Conservation (phyloP, 495 filamentous ascomycete genomes). For the Penicillium maclennaniae region DNA sequence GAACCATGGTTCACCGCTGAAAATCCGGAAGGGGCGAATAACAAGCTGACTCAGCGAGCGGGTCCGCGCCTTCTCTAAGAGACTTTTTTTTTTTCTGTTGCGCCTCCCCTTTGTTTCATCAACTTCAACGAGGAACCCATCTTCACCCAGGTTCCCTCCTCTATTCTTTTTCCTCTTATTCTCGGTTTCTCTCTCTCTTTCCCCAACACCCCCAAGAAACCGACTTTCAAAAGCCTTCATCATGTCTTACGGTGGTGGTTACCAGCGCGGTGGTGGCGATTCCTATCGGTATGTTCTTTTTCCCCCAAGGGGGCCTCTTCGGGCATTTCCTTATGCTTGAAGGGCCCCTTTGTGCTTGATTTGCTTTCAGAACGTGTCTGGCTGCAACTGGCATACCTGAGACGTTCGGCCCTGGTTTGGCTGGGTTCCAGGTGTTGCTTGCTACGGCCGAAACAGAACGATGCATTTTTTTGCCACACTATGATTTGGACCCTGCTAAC, state of each 20-base stretch:
- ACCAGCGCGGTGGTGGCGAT: conserved; percentile 42
- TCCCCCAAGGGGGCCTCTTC: not conserved
- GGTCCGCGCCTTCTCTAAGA: conserved; percentile 15
- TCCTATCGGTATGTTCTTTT: conserved; percentile 41
- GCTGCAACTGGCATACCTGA: not conserved
- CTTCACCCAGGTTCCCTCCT: conserved; percentile 14
- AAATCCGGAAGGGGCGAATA: not conserved
- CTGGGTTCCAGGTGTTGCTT: not conserved
- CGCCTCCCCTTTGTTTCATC: conserved; percentile 27
- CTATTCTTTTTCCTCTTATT: conserved; percentile 19
- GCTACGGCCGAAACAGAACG: not conserved
- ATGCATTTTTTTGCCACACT: not conserved
- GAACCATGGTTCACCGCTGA: not conserved
- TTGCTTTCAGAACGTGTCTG: not conserved
- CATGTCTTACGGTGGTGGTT: conserved; percentile 78
- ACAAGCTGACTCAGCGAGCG: conserved; percentile 1
- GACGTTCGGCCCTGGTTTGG: not conserved
- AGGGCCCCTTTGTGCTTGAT: not conserved
- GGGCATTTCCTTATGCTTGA: not conserved
- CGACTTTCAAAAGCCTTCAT: conserved; percentile 23
- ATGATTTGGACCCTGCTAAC: not conserved
- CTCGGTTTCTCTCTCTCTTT: conserved; percentile 9
- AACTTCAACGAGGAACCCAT: conserved; percentile 11
- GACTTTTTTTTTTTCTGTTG: conserved; percentile 24
- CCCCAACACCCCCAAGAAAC: not conserved